Conservation (phyloP, 805 yeast species). For the Lipomyces sp. region DNA sequence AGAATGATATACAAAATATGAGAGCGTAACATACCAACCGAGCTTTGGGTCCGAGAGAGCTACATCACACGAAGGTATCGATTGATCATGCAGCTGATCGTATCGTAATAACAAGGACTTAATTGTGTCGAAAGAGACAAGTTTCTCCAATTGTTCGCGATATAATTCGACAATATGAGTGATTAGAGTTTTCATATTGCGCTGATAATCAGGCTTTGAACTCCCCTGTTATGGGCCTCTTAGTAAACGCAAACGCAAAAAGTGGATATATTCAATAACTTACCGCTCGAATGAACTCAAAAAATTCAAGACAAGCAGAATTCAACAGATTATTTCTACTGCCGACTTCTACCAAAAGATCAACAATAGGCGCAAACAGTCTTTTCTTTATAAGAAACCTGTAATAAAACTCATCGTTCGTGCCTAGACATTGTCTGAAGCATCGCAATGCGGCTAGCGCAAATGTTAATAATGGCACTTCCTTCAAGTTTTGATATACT, state of each 20-base stretch:
- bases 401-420: constrained; percentile 67
- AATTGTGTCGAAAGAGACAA: constrained; percentile 43
- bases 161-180: constrained; percentile 45
- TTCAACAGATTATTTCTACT: constrained; percentile 65
- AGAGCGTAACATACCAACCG: constrained; percentile 2
- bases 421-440: constrained; percentile 61
- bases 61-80: constrained; percentile 9
- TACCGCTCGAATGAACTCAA: constrained; percentile 52
- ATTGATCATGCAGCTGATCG: constrained; percentile 19
- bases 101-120: constrained; percentile 23
- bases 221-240: constrained; percentile 8
- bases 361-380: constrained; percentile 56
- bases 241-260: background rate
- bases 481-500: background rate
- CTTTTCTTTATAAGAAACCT: constrained; percentile 61
- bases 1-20: background rate
- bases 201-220: constrained; percentile 31
- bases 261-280: constrained; percentile 17
- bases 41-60: constrained; percentile 17
- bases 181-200: constrained; percentile 43
- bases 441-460: constrained; percentile 74
- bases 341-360: constrained; percentile 55
- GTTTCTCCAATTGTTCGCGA: constrained; percentile 43
- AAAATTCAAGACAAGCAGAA: constrained; percentile 75
- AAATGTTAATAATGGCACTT: constrained; percentile 49